A percentile compares a stretch with the other conserved stretches of the same genome.
Evolutionary conservation across 768 basidiomycete species (phyloP).

Genomic region (Tricholoma furcatifolium): DNA sequence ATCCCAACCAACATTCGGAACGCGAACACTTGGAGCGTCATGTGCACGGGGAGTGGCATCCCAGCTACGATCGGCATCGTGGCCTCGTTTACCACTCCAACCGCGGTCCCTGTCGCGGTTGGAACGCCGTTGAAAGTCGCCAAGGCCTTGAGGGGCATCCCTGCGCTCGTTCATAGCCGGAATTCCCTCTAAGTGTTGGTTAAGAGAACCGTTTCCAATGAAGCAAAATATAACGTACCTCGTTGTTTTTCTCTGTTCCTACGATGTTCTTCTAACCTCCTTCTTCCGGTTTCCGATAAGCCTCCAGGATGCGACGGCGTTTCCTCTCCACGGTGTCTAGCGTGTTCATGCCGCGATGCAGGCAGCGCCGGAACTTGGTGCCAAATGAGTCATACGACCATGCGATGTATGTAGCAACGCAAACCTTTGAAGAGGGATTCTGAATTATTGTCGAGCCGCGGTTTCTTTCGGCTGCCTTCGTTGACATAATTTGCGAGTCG

Average conservation of each 20-base stretch:
- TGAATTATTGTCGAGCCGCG: slow-evolving; percentile 56
- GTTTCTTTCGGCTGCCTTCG: slow-evolving; percentile 63
- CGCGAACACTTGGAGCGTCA: slow-evolving; percentile 81
- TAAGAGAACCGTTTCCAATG: not conserved
- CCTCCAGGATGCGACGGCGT: slow-evolving; percentile 95
- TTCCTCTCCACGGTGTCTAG: slow-evolving; percentile 78
- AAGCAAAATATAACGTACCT: slow-evolving; percentile 39
- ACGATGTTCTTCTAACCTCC: slow-evolving; percentile 75
- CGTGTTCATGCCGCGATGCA: slow-evolving; percentile 46
- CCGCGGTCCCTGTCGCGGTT: slow-evolving; percentile 69
- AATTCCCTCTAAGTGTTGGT: slow-evolving; percentile 60
- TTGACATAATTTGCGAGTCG: slow-evolving; percentile 56
- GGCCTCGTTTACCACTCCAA: slow-evolving; percentile 43
- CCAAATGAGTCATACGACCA: slow-evolving; percentile 6
- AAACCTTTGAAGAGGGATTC: slow-evolving; percentile 87
- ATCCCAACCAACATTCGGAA: slow-evolving; percentile 93
- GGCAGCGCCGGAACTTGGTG: slow-evolving; percentile 81
- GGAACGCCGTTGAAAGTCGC: slow-evolving; percentile 90
- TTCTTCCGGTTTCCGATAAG: slow-evolving; percentile 71
- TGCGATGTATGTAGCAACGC: not conserved
- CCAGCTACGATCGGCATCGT: slow-evolving; percentile 39
- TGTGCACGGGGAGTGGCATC: slow-evolving; percentile 65
- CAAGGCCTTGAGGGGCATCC: slow-evolving; percentile 75
- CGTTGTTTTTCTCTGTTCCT: slow-evolving; percentile 65
- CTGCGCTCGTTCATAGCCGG: slow-evolving; percentile 53